Percentiles rank a stretch among this genome's conserved stretches.
These are phyloP conservation scores for Boletus pseudopeckii DNA, from an alignment of 768 basidiomycete species.

Conservation along the genomic window DNA sequence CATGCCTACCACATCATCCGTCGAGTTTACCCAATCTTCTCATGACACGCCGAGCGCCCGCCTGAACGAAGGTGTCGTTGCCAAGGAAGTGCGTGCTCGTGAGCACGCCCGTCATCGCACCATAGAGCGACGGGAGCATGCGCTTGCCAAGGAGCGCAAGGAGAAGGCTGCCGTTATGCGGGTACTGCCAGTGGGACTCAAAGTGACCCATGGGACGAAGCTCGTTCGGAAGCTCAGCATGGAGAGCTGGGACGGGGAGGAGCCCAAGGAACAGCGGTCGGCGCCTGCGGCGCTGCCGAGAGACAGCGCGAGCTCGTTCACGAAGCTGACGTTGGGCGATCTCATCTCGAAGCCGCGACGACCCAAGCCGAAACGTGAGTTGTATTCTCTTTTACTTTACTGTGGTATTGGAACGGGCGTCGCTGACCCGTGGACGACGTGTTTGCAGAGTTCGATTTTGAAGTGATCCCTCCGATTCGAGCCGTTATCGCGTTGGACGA, in stretches of 20 bases:
- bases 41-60: conserved; percentile 19
- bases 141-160: conserved; percentile 31
- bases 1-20: conserved; percentile 31
- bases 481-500: conserved; percentile 33
- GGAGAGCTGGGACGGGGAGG: conserved; percentile 30
- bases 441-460: conserved; percentile 26
- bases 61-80: conserved; percentile 13
- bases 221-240: conserved; percentile 24
- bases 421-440: background rate
- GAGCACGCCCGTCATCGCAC: conserved; percentile 34
- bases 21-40: conserved; percentile 16
- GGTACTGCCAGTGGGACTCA: conserved; percentile 15
- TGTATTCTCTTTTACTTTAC: background rate
- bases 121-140: conserved; percentile 32
- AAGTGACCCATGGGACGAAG: conserved; percentile 12
- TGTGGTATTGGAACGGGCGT: background rate
- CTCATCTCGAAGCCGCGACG: conserved; percentile 23
- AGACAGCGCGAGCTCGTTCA: conserved; percentile 8
- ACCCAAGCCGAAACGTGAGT: conserved; percentile 27
- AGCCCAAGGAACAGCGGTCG: conserved; percentile 1
- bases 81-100: conserved; percentile 32
- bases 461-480: conserved; percentile 30
- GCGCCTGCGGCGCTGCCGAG: conserved; percentile 1
- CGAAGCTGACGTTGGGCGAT: conserved; percentile 27
- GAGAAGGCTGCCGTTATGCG: conserved; percentile 20